A percentile compares a stretch with the other conserved stretches of the same genome.
Conservation (phyloP, 163 green algal genomes). For the Scenedesmus sp. region DNA sequence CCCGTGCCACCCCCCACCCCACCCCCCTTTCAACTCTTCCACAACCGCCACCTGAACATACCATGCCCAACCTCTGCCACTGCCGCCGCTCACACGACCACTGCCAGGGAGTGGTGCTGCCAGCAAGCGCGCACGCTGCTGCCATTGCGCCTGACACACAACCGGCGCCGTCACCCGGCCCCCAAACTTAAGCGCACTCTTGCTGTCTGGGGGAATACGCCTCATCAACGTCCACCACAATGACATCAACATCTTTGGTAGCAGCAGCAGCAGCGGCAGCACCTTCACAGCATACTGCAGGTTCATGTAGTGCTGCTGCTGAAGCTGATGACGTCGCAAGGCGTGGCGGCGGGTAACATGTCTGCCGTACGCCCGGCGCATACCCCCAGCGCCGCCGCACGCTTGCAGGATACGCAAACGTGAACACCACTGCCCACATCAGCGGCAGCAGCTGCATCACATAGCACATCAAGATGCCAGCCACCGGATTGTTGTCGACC, state of each 20-base stretch:
- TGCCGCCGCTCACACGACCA: neutral
- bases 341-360: neutral
- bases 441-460: conserved; percentile 55
- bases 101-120: neutral
- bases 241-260: neutral
- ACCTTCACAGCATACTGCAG: neutral
- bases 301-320: neutral
- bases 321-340: neutral
- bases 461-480: conserved; percentile 40
- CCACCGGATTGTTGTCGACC: neutral
- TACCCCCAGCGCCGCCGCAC: conserved; percentile 34
- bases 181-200: neutral
- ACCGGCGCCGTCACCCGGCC: neutral
- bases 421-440: conserved; percentile 10
- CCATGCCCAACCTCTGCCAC: neutral
- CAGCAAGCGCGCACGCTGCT: neutral
- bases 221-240: neutral
- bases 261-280: neutral
- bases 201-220: neutral
- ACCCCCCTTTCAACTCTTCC: too few relatives aligned
- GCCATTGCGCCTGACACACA: neutral
- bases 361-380: neutral
- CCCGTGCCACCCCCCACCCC: too few relatives aligned
- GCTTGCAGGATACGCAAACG: conserved; percentile 29
- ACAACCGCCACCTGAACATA: neutral